Conservation (phyloP, 805 yeast species). For the Wickerhamiella sergipiensis region DNA sequence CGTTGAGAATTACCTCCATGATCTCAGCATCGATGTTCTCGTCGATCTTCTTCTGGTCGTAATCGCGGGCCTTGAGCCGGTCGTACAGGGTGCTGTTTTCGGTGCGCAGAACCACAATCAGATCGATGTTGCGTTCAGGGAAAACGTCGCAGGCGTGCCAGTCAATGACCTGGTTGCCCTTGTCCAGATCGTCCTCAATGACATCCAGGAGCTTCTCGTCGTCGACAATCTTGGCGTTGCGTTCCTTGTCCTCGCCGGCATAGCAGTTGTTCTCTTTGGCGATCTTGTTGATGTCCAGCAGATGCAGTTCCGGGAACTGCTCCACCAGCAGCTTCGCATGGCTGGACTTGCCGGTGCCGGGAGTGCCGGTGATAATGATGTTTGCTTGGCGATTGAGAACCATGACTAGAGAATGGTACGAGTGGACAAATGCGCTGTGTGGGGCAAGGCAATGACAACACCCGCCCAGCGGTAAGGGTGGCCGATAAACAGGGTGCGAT, state of each 20-base stretch:
- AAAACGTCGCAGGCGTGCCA: slow-evolving; percentile 97
- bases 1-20: slow-evolving; percentile 81
- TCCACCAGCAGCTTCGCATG: slow-evolving; percentile 50
- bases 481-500: not conserved
- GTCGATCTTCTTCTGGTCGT: slow-evolving; percentile 65
- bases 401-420: slow-evolving; percentile 6
- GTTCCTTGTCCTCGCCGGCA: slow-evolving; percentile 72
- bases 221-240: slow-evolving; percentile 81
- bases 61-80: slow-evolving; percentile 61
- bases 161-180: slow-evolving; percentile 84
- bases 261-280: slow-evolving; percentile 68
- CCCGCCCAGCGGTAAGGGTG: not conserved
- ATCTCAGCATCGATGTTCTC: slow-evolving; percentile 95
- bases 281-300: slow-evolving; percentile 60
- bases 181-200: slow-evolving; percentile 59
- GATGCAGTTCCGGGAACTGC: slow-evolving; percentile 36
- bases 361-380: slow-evolving; percentile 88
- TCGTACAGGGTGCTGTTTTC: slow-evolving; percentile 61
- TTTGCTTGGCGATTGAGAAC: slow-evolving; percentile 34
- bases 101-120: slow-evolving; percentile 78
- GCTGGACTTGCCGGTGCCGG: slow-evolving; percentile 77
- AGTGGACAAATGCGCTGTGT: not conserved
- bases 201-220: slow-evolving; percentile 79
- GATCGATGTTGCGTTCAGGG: slow-evolving; percentile 83
- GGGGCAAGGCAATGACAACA: not conserved